Base-by-base conservation (phyloP, 2,329 filamentous ascomycete species). In the Rhytidhysteron rufulum region DNA sequence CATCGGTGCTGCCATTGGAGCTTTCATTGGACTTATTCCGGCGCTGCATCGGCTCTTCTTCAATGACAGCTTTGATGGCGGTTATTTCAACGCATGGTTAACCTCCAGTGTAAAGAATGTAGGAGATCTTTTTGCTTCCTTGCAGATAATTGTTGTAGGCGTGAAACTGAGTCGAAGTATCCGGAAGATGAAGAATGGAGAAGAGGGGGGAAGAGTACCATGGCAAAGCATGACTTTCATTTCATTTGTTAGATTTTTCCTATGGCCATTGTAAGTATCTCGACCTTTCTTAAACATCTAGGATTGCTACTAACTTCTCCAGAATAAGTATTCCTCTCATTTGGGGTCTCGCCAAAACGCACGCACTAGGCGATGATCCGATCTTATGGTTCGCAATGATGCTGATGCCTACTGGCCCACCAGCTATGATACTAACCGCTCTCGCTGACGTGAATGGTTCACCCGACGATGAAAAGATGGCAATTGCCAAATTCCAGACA, bases 351-450 rank as follows among this genome's bases (percentile, higher is more conserved):
- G 79, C 77, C 0, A 71, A 68, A 39, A 83, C 80, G 0, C 47
- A 51, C 0, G 29, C 78, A 3, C 53, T 86, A 2, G 67, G 69
- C 3, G 50, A 67, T 3, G 82, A 86, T 53, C 80, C 80, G 0
- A 77, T 85, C 48, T 60, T 86, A 22, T 85, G 80, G 80, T 85
- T 85, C 51, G 69, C 65, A 3, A 72, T 80, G 72, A 80, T 80
- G 77, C 52, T 80, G 20, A 79, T 79, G 72, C 75, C 77, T 0
- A 68, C 70, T 1, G 76, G 77, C 1, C 77, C 75, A 16, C 73
- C 75, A 2, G 74, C 76, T 0, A 67, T 79, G 70, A 74, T 75
- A 21, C 62, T 75, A 34, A 71, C 71, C 5, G 72, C 72, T 1
- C 55, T 79, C 18, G 72, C 74, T 4, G 74, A 78, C 40, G 63